These are phyloP conservation scores for Candida parachauliodes DNA, from an alignment of 805 yeast species.

Conservation along the genomic window DNA sequence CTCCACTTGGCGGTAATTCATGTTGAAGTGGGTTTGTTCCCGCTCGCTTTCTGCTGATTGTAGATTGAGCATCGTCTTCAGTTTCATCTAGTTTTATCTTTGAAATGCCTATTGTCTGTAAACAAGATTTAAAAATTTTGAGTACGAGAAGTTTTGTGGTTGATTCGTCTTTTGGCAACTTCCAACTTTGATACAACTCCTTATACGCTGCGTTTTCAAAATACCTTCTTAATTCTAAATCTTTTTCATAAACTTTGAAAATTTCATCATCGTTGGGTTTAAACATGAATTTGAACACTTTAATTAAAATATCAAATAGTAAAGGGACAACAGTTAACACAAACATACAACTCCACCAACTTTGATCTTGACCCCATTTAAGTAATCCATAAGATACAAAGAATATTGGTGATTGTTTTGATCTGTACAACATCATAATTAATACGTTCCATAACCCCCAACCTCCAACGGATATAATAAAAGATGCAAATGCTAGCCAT, in stretches of 20 bases:
- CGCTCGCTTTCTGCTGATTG: slow-evolving; percentile 44
- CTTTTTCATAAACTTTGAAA: slow-evolving; percentile 75
- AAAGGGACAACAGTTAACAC: slow-evolving; percentile 56
- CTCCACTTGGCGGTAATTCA: slow-evolving; percentile 51
- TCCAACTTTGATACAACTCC: slow-evolving; percentile 80
- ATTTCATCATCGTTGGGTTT: slow-evolving; percentile 73
- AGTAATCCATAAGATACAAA: slow-evolving; percentile 69
- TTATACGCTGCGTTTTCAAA: slow-evolving; percentile 70
- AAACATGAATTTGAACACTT: slow-evolving; percentile 52
- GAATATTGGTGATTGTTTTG: slow-evolving; percentile 54
- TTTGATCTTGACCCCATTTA: slow-evolving; percentile 73
- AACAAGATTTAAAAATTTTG: neutral
- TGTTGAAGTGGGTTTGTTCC: slow-evolving; percentile 43
- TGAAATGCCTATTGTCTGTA: neutral
- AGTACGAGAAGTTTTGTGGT: slow-evolving; percentile 19
- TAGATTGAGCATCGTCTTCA: slow-evolving; percentile 21
- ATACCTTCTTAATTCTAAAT: slow-evolving; percentile 56
- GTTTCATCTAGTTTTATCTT: neutral
- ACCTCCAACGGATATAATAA: slow-evolving; percentile 72
- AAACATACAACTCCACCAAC: slow-evolving; percentile 82
- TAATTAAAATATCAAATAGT: slow-evolving; percentile 61
- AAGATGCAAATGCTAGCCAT: slow-evolving; percentile 62
- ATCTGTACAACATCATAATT: slow-evolving; percentile 63
- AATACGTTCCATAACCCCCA: slow-evolving; percentile 82
- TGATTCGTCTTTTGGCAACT: slow-evolving; percentile 50